Percentiles rank a stretch among this genome's conserved stretches.
These are phyloP conservation scores for Curvularia lunata DNA, from an alignment of 2,329 filamentous ascomycete genomes.

Conservation along the genomic window DNA sequence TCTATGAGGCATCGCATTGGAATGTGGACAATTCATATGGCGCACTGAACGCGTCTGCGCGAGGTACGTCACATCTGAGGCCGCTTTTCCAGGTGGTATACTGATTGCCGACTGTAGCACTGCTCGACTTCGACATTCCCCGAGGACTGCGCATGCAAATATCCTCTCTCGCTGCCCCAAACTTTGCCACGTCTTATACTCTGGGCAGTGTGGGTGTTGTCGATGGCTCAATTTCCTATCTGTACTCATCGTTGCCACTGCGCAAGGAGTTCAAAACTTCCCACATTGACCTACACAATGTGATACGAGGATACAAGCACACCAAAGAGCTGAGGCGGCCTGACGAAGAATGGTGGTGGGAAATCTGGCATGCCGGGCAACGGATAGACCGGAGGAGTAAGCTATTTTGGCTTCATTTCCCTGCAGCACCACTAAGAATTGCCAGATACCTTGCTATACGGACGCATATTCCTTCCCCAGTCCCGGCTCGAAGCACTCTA, in stretches of 20 bases:
- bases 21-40: constrained; percentile 92
- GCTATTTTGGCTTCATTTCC: constrained; percentile 16
- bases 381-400: constrained; percentile 58
- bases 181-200: constrained; percentile 93
- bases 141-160: constrained; percentile 83
- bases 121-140: constrained; percentile 88
- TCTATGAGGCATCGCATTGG: constrained; percentile 86
- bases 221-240: constrained; percentile 95
- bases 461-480: constrained; percentile 79
- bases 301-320: constrained; percentile 83
- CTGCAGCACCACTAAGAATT: constrained; percentile 27
- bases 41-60: constrained; percentile 79
- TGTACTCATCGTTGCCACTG: constrained; percentile 88
- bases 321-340: constrained; percentile 68
- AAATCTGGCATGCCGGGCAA: constrained; percentile 60
- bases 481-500: constrained; percentile 88
- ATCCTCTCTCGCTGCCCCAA: constrained; percentile 87
- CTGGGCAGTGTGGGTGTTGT: constrained; percentile 89
- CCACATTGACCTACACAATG: constrained; percentile 74
- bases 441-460: constrained; percentile 71
- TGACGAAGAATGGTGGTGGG: constrained; percentile 59
- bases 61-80: constrained; percentile 61
- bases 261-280: constrained; percentile 72
- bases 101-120: constrained; percentile 58
- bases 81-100: constrained; percentile 9